Base-by-base conservation (phyloP, 192 early-diverging fungal genomes). In the Geranomyces michiganensis region DNA sequence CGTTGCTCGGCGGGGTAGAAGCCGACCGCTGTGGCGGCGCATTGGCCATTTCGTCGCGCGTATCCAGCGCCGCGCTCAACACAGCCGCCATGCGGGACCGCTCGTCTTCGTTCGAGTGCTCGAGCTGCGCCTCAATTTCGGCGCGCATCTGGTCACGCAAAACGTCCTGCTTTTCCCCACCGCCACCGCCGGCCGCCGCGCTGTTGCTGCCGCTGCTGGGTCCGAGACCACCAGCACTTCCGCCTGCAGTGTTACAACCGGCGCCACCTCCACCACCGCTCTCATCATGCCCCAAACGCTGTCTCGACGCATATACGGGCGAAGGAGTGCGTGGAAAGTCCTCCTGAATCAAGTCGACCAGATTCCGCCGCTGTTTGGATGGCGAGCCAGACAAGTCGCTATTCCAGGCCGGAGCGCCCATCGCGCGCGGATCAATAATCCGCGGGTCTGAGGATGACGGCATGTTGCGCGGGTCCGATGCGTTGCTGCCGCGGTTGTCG, bases 1-100 rank as follows among this genome's bases (percentile, higher is more conserved):
- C 22, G 76, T 82, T 82, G 33, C 79, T 76, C 7, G 90, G 90
- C 4, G 90, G 90, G 7, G 90, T 91, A 1, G 89, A 91, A 3
- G 88, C 83, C 1, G 90, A 78, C 21, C 90, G 86, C n/a, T 82
- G 80, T 0, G 84, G 88, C 1, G 88, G 85, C 5, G 78, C 56
- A 48, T 47, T 79, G 74, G 64, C 78, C 32, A 85, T 71, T 36
- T 91, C 85, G 56, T 90, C 89, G 0, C 82, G 69, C 12, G 76
- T 71, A 44, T 90, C 88, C 65, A 91, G 66, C 6, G 89, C 89
- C 2, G 83, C 84, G 27, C 82, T 87, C 14, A 91, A 61, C 10
- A 91, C 79, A 5, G 86, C 78, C 15, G 79, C 78, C 70, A 85
- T 81, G 19, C 83, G 80, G 32, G 82, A 81, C 41, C 85, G 56